These are phyloP conservation scores for Leccinum disarticulatum DNA, from an alignment of 768 basidiomycete species.

Conservation along the genomic window DNA sequence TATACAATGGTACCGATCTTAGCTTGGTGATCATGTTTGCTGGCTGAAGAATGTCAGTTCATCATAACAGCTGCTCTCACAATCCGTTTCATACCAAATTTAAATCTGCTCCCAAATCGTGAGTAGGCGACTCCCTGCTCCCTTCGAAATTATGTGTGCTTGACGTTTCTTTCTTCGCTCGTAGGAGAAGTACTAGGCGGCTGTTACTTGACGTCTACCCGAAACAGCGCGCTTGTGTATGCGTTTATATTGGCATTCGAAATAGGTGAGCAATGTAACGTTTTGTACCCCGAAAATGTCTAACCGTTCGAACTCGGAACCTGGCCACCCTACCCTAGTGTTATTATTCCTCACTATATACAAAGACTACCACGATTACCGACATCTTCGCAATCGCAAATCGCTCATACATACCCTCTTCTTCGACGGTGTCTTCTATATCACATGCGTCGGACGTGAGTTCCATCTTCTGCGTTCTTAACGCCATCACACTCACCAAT, in stretches of 20 bases:
- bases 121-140: not conserved
- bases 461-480: no score
- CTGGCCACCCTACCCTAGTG: not conserved
- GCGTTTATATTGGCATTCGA: no score
- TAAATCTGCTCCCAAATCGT: not conserved
- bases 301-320: no score
- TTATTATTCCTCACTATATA: not conserved
- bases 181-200: no score
- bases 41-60: not conserved
- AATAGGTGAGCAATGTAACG: no score
- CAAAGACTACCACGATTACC: not conserved
- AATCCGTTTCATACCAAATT: not conserved
- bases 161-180: not conserved
- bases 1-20: not conserved
- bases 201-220: no score
- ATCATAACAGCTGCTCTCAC: not conserved
- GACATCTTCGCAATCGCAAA: not conserved
- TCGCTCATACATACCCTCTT: not conserved
- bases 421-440: not conserved
- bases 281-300: no score
- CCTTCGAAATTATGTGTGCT: not conserved
- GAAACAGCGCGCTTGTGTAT: no score
- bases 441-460: not conserved
- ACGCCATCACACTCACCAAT: not conserved
- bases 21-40: not conserved